phyloP scores from a whole-genome alignment of 164 flowering plant species.

The Nymphaea thermarum region DNA sequence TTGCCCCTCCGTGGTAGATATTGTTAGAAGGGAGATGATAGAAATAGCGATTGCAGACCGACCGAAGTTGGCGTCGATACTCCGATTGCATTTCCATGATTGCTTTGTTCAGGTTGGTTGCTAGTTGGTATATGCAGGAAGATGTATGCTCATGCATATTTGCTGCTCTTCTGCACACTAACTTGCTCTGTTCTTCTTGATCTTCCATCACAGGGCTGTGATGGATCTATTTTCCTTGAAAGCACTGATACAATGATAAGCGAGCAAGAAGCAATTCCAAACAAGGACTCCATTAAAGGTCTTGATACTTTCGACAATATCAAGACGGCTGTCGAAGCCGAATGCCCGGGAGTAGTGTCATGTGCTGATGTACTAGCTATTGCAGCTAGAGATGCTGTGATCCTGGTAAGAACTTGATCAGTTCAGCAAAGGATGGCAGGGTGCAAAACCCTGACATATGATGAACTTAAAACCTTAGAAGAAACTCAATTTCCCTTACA shows the following conservation, averaged over 20 bases:
- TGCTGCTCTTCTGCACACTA: too few relatives aligned
- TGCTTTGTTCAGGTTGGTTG: conserved; percentile 78
- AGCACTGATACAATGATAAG: conserved; percentile 66
- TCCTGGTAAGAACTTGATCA: conserved; percentile 41
- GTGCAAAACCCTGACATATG: too few relatives aligned
- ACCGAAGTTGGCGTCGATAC: conserved; percentile 57
- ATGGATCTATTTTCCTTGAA: conserved; percentile 82
- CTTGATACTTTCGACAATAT: conserved; percentile 57
- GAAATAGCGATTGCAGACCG: conserved; percentile 68
- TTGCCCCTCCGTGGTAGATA: conserved; percentile 49
- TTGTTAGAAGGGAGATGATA: conserved; percentile 54
- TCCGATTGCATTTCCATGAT: conserved; percentile 84
- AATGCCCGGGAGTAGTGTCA: conserved; percentile 79
- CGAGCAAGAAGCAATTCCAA: conserved; percentile 59
- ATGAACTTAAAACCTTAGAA: too few relatives aligned
- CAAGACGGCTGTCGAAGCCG: conserved; percentile 77
- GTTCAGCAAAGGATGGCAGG: too few relatives aligned
- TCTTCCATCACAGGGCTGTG: conserved; percentile 61
- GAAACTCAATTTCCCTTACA: too few relatives aligned
- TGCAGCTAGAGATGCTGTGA: conserved; percentile 92
- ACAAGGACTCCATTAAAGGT: conserved; percentile 54
- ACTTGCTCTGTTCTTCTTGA: not conserved
- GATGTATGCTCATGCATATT: too few relatives aligned
- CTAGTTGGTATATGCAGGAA: too few relatives aligned
- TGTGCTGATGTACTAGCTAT: conserved; percentile 87